Evolutionary conservation across 345 rosid genomes (phyloP).

Genomic region (Populus alba): DNA sequence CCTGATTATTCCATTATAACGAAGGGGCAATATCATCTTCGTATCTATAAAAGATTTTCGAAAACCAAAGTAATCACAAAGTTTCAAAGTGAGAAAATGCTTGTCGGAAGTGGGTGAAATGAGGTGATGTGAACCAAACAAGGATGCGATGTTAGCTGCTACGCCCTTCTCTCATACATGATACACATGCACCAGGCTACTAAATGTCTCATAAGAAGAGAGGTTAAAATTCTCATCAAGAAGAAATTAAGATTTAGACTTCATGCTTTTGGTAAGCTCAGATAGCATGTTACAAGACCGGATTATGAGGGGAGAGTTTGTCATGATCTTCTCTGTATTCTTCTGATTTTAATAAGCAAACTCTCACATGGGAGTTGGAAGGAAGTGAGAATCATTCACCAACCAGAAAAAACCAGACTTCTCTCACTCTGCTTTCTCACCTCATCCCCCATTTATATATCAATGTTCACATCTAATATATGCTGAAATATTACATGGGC

Average conservation of each 20-base stretch:
- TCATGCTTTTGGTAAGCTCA: neutral
- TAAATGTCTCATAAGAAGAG: neutral
- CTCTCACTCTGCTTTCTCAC: neutral
- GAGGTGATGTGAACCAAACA: slow-evolving; percentile 5
- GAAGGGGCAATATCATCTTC: neutral
- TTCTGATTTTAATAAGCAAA: slow-evolving; percentile 12
- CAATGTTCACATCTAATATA: neutral
- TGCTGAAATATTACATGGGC: slow-evolving; percentile 7
- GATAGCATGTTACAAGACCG: slow-evolving; percentile 20
- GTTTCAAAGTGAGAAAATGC: neutral
- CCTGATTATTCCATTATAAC: neutral
- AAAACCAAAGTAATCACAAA: neutral
- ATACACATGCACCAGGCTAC: neutral
- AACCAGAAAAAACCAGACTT: slow-evolving; percentile 8
- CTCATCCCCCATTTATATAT: neutral
- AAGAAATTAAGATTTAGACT: neutral
- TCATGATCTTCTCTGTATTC: neutral
- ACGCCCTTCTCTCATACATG: neutral
- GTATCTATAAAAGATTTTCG: neutral
- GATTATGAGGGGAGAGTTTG: slow-evolving; percentile 12
- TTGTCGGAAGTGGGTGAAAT: neutral
- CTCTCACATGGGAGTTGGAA: slow-evolving; percentile 29
- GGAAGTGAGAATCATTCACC: slow-evolving; percentile 24
- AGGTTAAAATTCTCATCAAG: neutral
- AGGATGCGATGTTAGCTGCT: slow-evolving; percentile 13